Evolutionary conservation across 1,284 basidiomycete species (phyloP).

Genomic region (Cryptococcus sp.): DNA sequence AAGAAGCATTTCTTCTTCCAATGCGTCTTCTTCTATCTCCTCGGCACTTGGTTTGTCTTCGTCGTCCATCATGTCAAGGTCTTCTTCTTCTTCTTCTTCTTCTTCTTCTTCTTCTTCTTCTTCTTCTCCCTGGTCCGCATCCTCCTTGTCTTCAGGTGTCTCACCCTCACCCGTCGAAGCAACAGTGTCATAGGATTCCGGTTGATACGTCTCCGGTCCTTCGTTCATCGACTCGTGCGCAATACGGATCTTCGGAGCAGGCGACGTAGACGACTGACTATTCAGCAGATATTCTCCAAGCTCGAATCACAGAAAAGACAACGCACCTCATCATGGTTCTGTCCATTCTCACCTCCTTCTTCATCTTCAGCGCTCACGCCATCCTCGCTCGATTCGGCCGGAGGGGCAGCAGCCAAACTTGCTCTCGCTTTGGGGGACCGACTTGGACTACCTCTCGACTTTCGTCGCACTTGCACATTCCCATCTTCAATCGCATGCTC

Average conservation of each 20-base stretch:
- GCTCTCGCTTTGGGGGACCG: conserved; percentile 3
- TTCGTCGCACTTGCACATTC: conserved; percentile 27
- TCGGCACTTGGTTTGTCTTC: too few species aligned
- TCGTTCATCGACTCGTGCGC: conserved; percentile 7
- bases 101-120: conserved; percentile 4
- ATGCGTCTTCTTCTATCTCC: conserved; percentile 5
- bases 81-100: too few species aligned
- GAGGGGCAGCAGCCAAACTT: too few species aligned
- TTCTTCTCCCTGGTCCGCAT: conserved; percentile 8
- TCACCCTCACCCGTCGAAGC: too few species aligned
- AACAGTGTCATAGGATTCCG: conserved; percentile 5
- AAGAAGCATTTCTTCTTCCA: conserved; percentile 6
- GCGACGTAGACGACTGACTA: too few species aligned
- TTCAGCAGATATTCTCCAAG: too few species aligned
- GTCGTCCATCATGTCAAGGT: not conserved
- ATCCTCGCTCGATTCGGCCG: too few species aligned
- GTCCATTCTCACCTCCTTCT: not conserved
- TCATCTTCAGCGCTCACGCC: not conserved
- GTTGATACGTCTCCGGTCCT: conserved; percentile 5
- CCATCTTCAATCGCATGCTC: conserved; percentile 34
- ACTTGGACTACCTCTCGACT: conserved; percentile 14
- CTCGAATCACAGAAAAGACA: too few species aligned
- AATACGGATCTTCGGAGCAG: conserved; percentile 1
- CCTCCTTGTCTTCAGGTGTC: too few species aligned
- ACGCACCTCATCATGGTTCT: too few species aligned